Percentiles rank a stretch among this genome's conserved stretches.
Evolutionary conservation across 2,329 filamentous ascomycete genomes (phyloP).

Genomic region (Venturia aucupariae): DNA sequence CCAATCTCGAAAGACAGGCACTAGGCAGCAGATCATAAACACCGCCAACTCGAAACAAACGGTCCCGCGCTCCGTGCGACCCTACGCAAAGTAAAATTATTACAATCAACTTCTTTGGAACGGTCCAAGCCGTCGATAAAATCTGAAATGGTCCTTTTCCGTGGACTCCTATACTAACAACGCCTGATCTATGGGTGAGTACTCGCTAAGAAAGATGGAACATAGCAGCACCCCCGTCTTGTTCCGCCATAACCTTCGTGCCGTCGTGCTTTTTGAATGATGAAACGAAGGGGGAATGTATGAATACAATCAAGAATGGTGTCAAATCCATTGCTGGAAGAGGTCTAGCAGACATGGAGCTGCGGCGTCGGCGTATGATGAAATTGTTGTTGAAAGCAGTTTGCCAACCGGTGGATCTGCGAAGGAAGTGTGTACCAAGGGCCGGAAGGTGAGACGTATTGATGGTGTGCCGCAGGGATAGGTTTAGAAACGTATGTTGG

Average conservation of each 20-base stretch:
- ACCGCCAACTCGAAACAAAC: neutral
- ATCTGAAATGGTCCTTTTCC: neutral
- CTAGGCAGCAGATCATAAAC: too few relatives aligned
- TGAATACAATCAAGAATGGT: constrained; percentile 5
- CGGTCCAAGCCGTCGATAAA: neutral
- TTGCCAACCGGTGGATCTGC: constrained; percentile 13
- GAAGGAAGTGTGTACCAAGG: constrained; percentile 13
- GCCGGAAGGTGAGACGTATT: constrained; percentile 12
- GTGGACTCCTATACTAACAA: neutral
- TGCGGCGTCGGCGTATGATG: constrained; percentile 12
- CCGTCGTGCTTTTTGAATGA: neutral
- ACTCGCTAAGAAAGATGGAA: neutral
- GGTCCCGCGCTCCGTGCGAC: neutral
- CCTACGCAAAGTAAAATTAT: neutral
- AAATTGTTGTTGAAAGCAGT: constrained; percentile 6
- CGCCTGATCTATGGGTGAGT: neutral
- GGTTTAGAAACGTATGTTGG: neutral
- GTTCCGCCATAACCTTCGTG: neutral
- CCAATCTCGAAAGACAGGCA: neutral
- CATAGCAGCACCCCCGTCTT: neutral
- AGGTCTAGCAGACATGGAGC: constrained; percentile 12
- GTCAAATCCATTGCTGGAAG: constrained; percentile 6
- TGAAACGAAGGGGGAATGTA: neutral
- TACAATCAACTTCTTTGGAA: neutral
- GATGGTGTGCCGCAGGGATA: constrained; percentile 1